A percentile compares a stretch with the other conserved stretches of the same genome.
Conservation (phyloP, 2,329 filamentous ascomycete species). For the Calonectria pteridis region DNA sequence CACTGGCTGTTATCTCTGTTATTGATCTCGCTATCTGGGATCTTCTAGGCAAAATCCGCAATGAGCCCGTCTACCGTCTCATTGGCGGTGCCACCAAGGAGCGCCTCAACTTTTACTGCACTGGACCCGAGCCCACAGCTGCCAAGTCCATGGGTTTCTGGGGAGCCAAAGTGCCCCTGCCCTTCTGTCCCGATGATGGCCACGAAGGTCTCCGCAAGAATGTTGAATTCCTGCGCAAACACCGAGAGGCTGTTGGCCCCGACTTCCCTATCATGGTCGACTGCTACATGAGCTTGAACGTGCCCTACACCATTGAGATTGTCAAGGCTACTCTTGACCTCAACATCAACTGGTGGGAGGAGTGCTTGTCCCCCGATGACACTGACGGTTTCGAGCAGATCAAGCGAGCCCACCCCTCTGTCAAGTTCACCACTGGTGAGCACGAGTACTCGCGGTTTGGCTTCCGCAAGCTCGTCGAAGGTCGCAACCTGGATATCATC, state of each 20-base stretch:
- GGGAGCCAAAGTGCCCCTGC: conserved; percentile 90
- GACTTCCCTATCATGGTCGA: conserved; percentile 96
- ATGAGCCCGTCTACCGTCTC: conserved; percentile 94
- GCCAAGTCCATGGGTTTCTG: conserved; percentile 91
- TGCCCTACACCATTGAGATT: conserved; percentile 91
- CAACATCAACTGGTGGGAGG: conserved; percentile 98
- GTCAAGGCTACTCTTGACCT: conserved; percentile 86
- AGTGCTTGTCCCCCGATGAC: conserved; percentile 91
- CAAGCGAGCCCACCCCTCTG: conserved; percentile 88
- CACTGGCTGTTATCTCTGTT: conserved; percentile 91
- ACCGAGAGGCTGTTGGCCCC: conserved; percentile 86
- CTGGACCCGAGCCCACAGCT: conserved; percentile 84
- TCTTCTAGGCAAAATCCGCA: conserved; percentile 88
- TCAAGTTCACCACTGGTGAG: conserved; percentile 96
- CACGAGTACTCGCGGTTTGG: conserved; percentile 96
- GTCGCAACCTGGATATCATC: conserved; percentile 91
- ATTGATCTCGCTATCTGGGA: conserved; percentile 96
- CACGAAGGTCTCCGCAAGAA: conserved; percentile 87
- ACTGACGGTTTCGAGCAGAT: conserved; percentile 90
- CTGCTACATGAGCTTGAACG: conserved; percentile 97
- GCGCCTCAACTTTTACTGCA: conserved; percentile 93
- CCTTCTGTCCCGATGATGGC: conserved; percentile 91
- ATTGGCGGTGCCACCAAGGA: conserved; percentile 92
- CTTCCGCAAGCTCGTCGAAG: conserved; percentile 94
- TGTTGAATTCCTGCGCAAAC: conserved; percentile 86